A percentile compares a stretch with the other conserved stretches of the same genome.
phyloP scores from a whole-genome alignment of 1,284 basidiomycete genomes.

The Cryptococcus wingfieldii region DNA sequence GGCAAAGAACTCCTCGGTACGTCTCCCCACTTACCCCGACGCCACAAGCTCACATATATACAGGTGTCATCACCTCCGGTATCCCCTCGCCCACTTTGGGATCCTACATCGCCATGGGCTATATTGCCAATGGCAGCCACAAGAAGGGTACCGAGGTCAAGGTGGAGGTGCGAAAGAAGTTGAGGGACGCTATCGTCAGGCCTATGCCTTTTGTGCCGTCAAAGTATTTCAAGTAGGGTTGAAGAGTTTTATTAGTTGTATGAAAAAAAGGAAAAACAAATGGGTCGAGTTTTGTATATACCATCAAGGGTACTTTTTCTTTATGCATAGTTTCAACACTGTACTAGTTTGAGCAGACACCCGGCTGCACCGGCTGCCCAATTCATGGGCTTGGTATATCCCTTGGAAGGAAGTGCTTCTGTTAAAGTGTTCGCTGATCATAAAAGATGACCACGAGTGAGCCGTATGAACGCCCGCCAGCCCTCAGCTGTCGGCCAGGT shows the following conservation, averaged over 20 bases:
- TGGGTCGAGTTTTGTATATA: not conserved
- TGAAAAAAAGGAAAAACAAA: not conserved
- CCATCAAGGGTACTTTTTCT: not conserved
- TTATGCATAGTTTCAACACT: too few species aligned
- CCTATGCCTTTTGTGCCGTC: conserved; percentile 50
- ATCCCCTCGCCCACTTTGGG: conserved; percentile 89
- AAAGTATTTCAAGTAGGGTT: conserved; percentile 46
- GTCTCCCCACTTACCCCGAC: not conserved
- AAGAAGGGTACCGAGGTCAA: conserved; percentile 76
- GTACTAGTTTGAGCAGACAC: too few species aligned
- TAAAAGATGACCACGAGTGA: too few species aligned
- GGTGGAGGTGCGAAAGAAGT: conserved; percentile 49
- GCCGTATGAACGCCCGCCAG: too few species aligned
- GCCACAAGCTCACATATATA: not conserved
- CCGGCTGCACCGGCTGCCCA: too few species aligned
- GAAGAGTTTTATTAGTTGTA: not conserved
- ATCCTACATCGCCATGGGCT: conserved; percentile 95
- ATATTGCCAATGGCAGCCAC: conserved; percentile 74
- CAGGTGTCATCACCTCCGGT: conserved; percentile 80
- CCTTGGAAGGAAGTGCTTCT: too few species aligned
- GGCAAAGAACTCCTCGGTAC: conserved; percentile 57
- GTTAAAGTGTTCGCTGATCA: too few species aligned
- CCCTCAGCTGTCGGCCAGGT: too few species aligned
- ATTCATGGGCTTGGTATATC: too few species aligned
- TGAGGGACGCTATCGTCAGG: conserved; percentile 42